Base-by-base conservation (phyloP, 495 filamentous ascomycete genomes). In the Parathielavia hyrcaniae region DNA sequence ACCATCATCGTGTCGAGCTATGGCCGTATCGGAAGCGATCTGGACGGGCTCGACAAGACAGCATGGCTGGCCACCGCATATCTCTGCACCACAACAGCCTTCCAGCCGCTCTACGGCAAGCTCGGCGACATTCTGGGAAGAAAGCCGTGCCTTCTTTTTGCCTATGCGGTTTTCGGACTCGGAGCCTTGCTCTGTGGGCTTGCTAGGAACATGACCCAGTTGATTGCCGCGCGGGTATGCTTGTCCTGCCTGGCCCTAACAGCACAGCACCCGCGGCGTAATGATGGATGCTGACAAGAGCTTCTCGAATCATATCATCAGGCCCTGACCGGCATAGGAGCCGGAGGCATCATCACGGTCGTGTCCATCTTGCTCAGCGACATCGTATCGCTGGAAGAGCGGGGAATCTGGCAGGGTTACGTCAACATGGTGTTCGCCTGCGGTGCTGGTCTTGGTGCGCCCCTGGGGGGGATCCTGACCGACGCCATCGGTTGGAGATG, bases 11-110 rank as follows among this genome's bases (percentile, higher is more conserved):
- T 45, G 2, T 45, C 43, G 2, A 45, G 43, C 43, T 45, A 45
- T 23, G 43, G 43, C 19, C 43, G 43, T 45, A 45, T 45, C 43
- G 43, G 43, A 9, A 45, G 43, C 43, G 43, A 45, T 45, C 43
- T 45, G 4, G 43, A 22, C 22, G 43, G 22, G 43, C 43, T 45
- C 3, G 43, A 45, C 19, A 45, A 45, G 12, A 20, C 43, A 11
- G 43, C 44, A 11, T 47, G 44, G 44, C 22, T 47, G 12, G 44
- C 44, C 44, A 47, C 44, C 10, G 44, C 44, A 12, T 47, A 47
- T 14, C 44, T 47, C 20, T 26, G 19, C 8, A 26, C 44, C 9
- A 47, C 19, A 3, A 26, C 44, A 5, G 44, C 44, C 3, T 26
- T 47, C 19, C 44, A 47, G 44, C 44, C 44, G 3, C 19, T 47